Evolutionary conservation across 2,329 filamentous ascomycete species (phyloP).

Genomic region (Grosmannia penicillata): DNA sequence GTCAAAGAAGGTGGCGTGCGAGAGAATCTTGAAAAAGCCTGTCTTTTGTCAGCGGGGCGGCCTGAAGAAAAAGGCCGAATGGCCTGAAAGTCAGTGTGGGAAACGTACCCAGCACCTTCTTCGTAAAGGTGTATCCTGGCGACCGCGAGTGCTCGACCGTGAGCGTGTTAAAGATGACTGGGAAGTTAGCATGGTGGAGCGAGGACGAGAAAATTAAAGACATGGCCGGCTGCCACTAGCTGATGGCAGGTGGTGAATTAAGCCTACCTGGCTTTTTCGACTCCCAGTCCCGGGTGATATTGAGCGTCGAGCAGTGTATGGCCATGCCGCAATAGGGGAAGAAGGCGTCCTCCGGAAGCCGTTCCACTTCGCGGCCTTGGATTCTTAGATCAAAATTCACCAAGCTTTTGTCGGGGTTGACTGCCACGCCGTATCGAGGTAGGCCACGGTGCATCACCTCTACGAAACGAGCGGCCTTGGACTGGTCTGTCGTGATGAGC

Average conservation of each 20-base stretch:
- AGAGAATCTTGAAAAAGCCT: constrained; percentile 66
- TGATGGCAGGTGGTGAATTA: constrained; percentile 5
- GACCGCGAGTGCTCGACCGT: constrained; percentile 62
- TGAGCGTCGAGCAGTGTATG: constrained; percentile 61
- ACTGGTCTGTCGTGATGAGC: constrained; percentile 58
- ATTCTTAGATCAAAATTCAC: constrained; percentile 64
- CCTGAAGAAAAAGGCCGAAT: not conserved
- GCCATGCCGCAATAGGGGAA: constrained; percentile 84
- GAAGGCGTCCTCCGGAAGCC: constrained; percentile 20
- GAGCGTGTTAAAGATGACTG: constrained; percentile 52
- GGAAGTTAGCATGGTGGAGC: constrained; percentile 7
- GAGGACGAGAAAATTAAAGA: not conserved
- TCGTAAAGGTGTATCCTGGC: constrained; percentile 65
- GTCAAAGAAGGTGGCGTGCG: constrained; percentile 73
- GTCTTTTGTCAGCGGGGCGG: too few relatives aligned
- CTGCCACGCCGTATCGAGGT: constrained; percentile 62
- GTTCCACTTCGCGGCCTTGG: constrained; percentile 34
- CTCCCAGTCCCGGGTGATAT: constrained; percentile 55
- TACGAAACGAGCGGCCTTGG: constrained; percentile 59
- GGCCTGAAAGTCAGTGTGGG: not conserved
- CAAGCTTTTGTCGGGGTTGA: constrained; percentile 67
- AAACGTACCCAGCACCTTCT: constrained; percentile 56
- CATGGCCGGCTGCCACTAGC: not conserved
- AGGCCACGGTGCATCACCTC: constrained; percentile 67
- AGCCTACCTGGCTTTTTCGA: constrained; percentile 33